Evolutionary conservation across 345 rosid species (phyloP).

Genomic region (Mercurialis annua): DNA sequence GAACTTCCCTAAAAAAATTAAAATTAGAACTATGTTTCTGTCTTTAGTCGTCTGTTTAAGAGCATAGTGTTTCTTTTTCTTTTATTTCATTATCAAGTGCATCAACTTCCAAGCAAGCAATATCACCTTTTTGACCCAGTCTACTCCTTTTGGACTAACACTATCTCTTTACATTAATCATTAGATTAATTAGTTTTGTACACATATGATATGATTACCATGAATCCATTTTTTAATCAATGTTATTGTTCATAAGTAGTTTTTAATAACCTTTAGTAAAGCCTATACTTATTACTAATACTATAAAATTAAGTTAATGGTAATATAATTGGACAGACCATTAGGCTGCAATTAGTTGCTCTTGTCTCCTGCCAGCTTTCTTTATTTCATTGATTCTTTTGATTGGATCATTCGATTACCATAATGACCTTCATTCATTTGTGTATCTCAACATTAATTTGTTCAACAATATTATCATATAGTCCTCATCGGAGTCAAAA

Average conservation of each 20-base stretch:
- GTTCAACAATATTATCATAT: no score
- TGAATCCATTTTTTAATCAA: neutral
- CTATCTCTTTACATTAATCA: neutral
- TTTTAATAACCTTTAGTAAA: neutral
- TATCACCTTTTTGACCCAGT: constrained; percentile 13
- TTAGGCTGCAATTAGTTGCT: neutral
- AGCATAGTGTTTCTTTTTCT: neutral
- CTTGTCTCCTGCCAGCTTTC: neutral
- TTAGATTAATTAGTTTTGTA: no score
- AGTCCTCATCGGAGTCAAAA: no score
- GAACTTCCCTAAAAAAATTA: no score
- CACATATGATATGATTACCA: no score
- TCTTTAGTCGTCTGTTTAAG: neutral
- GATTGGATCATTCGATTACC: neutral
- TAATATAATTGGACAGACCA: neutral
- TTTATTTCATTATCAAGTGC: neutral
- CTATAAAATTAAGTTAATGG: neutral
- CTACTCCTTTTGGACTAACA: neutral
- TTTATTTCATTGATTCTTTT: neutral
- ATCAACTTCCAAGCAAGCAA: constrained; percentile 10
- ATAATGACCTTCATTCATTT: no score
- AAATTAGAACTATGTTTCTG: neutral
- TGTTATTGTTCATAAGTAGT: no score
- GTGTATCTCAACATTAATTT: neutral
- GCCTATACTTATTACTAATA: neutral